Base-by-base conservation (phyloP, 148 eudicot genomes). In the Rhododendron griersonianum region DNA sequence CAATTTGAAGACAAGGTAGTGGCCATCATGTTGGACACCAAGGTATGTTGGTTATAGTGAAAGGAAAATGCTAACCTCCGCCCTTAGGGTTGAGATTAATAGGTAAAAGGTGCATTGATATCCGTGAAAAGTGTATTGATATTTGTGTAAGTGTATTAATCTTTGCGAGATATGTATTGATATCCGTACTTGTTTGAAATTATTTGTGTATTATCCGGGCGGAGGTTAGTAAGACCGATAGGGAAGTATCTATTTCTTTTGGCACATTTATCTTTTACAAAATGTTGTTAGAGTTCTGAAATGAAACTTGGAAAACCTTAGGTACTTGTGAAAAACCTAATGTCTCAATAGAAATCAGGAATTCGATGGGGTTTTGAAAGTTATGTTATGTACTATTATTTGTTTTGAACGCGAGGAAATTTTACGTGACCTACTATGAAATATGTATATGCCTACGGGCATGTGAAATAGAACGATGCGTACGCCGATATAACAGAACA, bases 21-120 rank as follows among this genome's bases (percentile, higher is more conserved):
- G 71, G 95, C 98, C 84, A 95, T 97, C 85, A 97, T 97, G 99
- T 81, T 97, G 91, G 98, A 97, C 88, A 97, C 99, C 45, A 97
- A 97, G 96, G 99, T 97, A 92, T 44, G 53, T 74, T 35, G 35
- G 13, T 67, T 57, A 9, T 37, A 78, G 81, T 69, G 80, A 47
- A 47, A 4, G 21, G 61, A 55, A 53, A 53, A 13, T 53, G 15
- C 57, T 3, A 53, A 10, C 51, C 57, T 53, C 57, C 3, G 15
- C 53, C 53, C 53, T 50, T 50, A 50, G 53, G 53, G 53, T 50
- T 2, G 53, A 50, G 53, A 13, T 2, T 53, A 53, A 13, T 53
- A 15, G 57, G 57, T 53, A 53, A 53, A 53, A 53, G 57, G 15
- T 53, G 57, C 18, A 14, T 53, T 53, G 4, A 13, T 53, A 14